These are phyloP conservation scores for Balansia obtecta DNA, from an alignment of 2,329 filamentous ascomycete genomes.

Conservation along the genomic window DNA sequence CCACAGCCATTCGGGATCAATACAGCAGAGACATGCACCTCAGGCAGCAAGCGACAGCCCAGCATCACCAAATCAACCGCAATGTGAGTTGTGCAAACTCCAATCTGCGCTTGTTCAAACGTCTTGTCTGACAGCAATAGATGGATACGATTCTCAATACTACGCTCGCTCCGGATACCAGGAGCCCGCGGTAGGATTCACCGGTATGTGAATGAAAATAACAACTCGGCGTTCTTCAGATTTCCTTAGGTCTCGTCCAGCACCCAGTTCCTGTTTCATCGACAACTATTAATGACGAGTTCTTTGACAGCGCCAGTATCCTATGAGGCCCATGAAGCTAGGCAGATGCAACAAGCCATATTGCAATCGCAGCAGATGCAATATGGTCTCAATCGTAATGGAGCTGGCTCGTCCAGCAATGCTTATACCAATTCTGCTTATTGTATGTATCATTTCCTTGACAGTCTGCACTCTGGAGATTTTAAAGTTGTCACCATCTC, in stretches of 20 bases:
- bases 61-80: background rate
- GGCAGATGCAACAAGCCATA: background rate
- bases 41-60: background rate
- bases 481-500: background rate
- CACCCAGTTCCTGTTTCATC: too few relatives aligned
- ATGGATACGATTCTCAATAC: background rate
- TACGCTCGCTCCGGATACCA: background rate
- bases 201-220: background rate
- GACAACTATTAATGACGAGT: background rate
- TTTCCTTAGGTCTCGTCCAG: background rate
- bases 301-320: background rate
- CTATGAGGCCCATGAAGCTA: background rate
- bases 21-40: background rate
- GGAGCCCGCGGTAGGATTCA: background rate
- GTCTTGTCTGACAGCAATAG: background rate
- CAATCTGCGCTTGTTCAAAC: background rate
- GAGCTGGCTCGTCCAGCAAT: background rate
- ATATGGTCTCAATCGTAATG: background rate
- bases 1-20: background rate
- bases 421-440: constrained; percentile 1
- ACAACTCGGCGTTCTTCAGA: background rate
- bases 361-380: background rate
- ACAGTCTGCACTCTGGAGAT: background rate
- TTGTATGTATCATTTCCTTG: background rate
- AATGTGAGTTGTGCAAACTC: background rate